Percentiles rank a stretch among this genome's conserved stretches.
Conservation (phyloP, 306 rosid genomes). For the Gillenia trifoliata region DNA sequence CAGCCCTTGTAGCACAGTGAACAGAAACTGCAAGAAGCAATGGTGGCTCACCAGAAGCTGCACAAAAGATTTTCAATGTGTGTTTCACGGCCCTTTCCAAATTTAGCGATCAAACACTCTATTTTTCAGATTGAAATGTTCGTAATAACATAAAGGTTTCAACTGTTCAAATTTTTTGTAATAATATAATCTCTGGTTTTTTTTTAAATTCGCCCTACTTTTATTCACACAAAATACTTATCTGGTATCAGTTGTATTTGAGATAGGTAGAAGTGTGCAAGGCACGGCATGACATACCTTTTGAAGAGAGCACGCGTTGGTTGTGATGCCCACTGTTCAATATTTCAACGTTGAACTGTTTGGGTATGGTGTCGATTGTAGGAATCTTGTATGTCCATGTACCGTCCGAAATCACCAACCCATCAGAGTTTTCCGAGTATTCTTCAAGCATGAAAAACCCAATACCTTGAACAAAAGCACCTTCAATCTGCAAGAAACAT, state of each 20-base stretch:
- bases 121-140: not conserved
- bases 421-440: conserved; percentile 51
- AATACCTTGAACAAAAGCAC: conserved; percentile 88
- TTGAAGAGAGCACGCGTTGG: conserved; percentile 79
- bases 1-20: conserved; percentile 89
- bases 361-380: conserved; percentile 77
- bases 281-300: conserved; percentile 42
- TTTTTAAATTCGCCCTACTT: not conserved
- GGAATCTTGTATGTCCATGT: conserved; percentile 97
- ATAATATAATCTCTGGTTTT: not conserved
- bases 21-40: conserved; percentile 74
- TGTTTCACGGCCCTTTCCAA: not conserved
- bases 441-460: conserved; percentile 94
- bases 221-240: not conserved
- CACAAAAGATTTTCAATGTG: conserved; percentile 13
- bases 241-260: not conserved
- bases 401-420: conserved; percentile 59
- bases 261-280: not conserved
- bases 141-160: not conserved
- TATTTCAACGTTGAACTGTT: conserved; percentile 73
- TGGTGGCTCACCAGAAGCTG: conserved; percentile 98
- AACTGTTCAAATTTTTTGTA: not conserved
- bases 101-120: not conserved
- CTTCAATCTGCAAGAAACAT: conserved; percentile 73
- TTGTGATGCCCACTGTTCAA: conserved; percentile 72